Evolutionary conservation across 2,329 filamentous ascomycete species (phyloP).

Genomic region (Exophiala xenobiotica): DNA sequence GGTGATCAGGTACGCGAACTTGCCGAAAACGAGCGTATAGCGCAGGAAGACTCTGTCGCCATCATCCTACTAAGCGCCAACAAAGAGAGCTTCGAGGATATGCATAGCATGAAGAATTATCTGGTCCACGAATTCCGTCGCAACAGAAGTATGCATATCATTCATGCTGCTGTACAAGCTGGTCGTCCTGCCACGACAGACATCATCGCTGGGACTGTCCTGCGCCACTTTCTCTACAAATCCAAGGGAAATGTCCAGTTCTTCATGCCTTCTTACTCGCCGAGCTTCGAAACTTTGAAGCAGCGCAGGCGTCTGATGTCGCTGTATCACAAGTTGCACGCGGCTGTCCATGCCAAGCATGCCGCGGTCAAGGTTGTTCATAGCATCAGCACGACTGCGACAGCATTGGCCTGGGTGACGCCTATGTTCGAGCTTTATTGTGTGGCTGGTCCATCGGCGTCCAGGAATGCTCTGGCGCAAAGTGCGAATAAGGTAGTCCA

Average conservation of each 20-base stretch:
- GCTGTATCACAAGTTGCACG: constrained; percentile 80
- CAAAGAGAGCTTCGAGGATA: constrained; percentile 88
- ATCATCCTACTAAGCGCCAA: constrained; percentile 89
- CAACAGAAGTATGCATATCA: constrained; percentile 71
- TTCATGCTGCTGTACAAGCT: constrained; percentile 67
- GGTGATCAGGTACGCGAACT: constrained; percentile 46
- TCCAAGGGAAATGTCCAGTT: constrained; percentile 94
- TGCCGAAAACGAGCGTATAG: constrained; percentile 41
- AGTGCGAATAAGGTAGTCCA: constrained; percentile 86
- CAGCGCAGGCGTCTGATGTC: constrained; percentile 63
- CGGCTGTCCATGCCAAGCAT: constrained; percentile 78
- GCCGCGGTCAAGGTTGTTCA: constrained; percentile 85
- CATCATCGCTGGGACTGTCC: constrained; percentile 73
- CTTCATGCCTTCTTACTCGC: constrained; percentile 78
- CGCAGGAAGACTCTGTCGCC: constrained; percentile 71
- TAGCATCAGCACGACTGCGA: constrained; percentile 65
- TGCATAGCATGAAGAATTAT: constrained; percentile 69
- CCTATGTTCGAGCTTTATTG: constrained; percentile 92
- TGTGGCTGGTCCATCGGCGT: constrained; percentile 72
- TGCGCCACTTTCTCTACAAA: constrained; percentile 95
- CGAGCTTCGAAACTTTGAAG: constrained; percentile 55
- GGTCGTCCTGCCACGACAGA: constrained; percentile 72
- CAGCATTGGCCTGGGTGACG: constrained; percentile 86
- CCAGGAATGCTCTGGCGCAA: constrained; percentile 68
- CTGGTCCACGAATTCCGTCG: constrained; percentile 69